These are phyloP conservation scores for Calonectria pteridis DNA, from an alignment of 2,329 filamentous ascomycete species.

Conservation along the genomic window DNA sequence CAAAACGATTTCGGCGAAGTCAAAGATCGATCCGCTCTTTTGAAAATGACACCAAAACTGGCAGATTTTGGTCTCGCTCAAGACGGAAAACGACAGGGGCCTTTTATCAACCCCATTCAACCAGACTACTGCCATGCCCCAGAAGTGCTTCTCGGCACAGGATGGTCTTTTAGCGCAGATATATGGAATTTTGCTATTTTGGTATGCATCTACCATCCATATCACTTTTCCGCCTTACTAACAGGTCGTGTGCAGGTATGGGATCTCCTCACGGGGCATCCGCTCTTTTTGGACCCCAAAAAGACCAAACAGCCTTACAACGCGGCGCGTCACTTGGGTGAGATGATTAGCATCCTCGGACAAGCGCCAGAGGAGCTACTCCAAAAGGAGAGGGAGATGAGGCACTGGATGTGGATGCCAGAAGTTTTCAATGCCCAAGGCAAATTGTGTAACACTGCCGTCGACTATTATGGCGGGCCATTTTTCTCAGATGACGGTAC, in stretches of 20 bases:
- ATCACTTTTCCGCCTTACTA: not conserved
- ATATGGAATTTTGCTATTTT: conserved; percentile 42
- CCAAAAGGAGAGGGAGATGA: conserved; percentile 34
- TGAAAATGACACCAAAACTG: conserved; percentile 32
- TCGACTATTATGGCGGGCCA: conserved; percentile 35
- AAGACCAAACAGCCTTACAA: conserved; percentile 30
- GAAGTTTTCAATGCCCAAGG: conserved; percentile 28
- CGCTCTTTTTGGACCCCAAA: conserved; percentile 35
- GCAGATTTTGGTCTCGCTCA: conserved; percentile 37
- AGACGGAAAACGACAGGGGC: conserved; percentile 9
- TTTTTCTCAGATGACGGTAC: conserved; percentile 39
- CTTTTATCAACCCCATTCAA: conserved; percentile 34
- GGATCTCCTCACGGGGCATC: conserved; percentile 39
- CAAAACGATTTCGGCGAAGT: conserved; percentile 36
- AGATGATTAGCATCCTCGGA: conserved; percentile 42
- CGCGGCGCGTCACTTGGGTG: conserved; percentile 38
- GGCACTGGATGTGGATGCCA: conserved; percentile 34
- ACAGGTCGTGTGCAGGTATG: conserved; percentile 33
- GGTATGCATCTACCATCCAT: conserved; percentile 18
- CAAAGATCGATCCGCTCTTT: not conserved
- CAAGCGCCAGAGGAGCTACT: conserved; percentile 33
- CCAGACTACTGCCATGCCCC: conserved; percentile 33
- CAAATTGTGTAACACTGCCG: conserved; percentile 29
- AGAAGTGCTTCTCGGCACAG: conserved; percentile 31
- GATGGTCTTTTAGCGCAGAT: conserved; percentile 33